Evolutionary conservation across 192 early-diverging fungal genomes (phyloP), one percentile per base, ranked within the genome.

Genomic region (Coemansia sp.): DNA sequence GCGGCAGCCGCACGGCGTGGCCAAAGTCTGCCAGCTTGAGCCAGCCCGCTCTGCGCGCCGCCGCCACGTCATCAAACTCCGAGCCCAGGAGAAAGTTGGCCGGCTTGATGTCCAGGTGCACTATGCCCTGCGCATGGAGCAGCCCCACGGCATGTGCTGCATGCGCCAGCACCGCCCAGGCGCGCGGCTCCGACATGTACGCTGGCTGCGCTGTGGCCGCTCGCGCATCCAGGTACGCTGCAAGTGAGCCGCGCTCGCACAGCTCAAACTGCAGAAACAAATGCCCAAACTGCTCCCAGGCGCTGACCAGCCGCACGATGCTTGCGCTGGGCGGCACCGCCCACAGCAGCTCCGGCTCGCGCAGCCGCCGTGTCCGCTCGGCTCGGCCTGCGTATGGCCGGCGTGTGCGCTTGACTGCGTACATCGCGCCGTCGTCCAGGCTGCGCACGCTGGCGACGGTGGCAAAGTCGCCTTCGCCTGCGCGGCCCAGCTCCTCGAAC

Each of bases 21-120:
- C 95, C 95, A 90, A 94, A 98, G 79, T 98, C 95, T 2, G 87
- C 93, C 64, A 96, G 89, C 70, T 93, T 94, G 11, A 96, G 78
- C 38, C 73, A 68, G 23, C 90, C 88, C 41, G 86, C 72, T 68
- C 60, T 70, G 67, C 23, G 62, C 68, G 38, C 72, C 69, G 15
- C 32, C 32, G 62, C n/a, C 2, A 47, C 37, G 29, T 61, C 32
- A 32, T 32, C 72, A 21, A 82, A 72, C 4, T 38, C 25, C 15
- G 60, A 57, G 5, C 83, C 68, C 45, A 95, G 85, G 48, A 96
- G 75, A 23, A 98, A 87, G 78, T 96, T 96, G 15, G 84, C 88
- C 0, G 94, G 94, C 66, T 96, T 98, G 60, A 98, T 65, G 72
- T 96, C 94, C 60, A 96, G 70, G 77, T 98, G 95, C n/a, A 89